Base-by-base conservation (phyloP, 352 stramenopile genomes). In the Phytophthora sp. region DNA sequence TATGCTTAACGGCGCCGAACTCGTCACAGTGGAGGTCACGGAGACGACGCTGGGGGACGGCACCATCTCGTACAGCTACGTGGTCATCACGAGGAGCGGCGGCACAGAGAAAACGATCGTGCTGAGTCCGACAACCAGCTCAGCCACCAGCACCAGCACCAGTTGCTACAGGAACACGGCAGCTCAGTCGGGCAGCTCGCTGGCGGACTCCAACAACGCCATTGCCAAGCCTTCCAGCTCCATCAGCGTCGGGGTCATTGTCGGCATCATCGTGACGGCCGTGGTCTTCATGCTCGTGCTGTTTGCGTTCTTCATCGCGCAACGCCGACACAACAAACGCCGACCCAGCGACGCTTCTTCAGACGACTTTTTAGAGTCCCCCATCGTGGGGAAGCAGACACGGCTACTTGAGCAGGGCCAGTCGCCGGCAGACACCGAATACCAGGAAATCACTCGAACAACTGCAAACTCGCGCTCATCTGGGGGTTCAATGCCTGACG, bases 21-120 rank as follows among this genome's bases (percentile, higher is more conserved):
- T 84, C 38, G 62, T 79, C 7, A 57, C 51, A 4, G 73, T 84
- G 16, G 66, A 81, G 23, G 68, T 75, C n/a, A 79, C 73, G 3
- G 70, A 67, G 35, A 74, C 65, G 21, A 76, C 67, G 23, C 57
- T 61, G 1, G 52, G 33, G 8, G 46, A 79, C 18, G 72, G 69
- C 27, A 70, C 67, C 23, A 77, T 57, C 2, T 65, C 61, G 2
- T 68, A 77, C 58, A 77, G 47, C 53, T 84, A 84, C 57, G 74
- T 69, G 27, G 72, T 84, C 59, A 63, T 84, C 62, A 72, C 76
- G 11, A 69, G 63, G 54, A 72, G 62, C 18, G 71, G 56, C 35
- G 57, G 31, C 21, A 67, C 57, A 6, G 51, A 63, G 42, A 63
- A 66, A 45, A 62, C 42, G 35, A 73, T 66, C 44, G 63, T 58